These are phyloP conservation scores for Kwoniella dejecticola DNA, from an alignment of 768 basidiomycete species.

Conservation along the genomic window DNA sequence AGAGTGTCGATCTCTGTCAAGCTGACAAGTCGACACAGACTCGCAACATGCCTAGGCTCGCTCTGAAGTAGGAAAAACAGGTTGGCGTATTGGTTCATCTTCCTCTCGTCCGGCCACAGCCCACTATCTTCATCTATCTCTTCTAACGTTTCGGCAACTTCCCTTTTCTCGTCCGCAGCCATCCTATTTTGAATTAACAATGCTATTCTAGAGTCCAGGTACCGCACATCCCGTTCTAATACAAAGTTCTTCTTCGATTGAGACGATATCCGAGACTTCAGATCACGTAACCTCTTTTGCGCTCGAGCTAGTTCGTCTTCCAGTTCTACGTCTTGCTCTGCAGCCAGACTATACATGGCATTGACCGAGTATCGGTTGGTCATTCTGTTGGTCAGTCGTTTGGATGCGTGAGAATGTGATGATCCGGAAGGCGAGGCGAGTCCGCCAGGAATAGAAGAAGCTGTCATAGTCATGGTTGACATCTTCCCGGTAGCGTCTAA, in stretches of 20 bases:
- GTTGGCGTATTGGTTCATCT: constrained; percentile 88
- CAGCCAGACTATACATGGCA: constrained; percentile 94
- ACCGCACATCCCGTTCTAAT: constrained; percentile 95
- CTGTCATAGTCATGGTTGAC: constrained; percentile 30
- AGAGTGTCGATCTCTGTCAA: constrained; percentile 97
- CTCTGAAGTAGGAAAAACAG: constrained; percentile 98
- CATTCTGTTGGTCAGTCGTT: constrained; percentile 67
- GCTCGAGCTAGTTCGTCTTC: constrained; percentile 97
- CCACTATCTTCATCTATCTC: constrained; percentile 81
- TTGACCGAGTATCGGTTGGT: constrained; percentile 96
- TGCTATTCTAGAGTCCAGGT: constrained; percentile 95
- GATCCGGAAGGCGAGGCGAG: constrained; percentile 21
- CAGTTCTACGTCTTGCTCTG: constrained; percentile 96
- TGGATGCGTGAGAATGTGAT: constrained; percentile 10
- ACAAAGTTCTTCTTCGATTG: constrained; percentile 99
- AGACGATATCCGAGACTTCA: constrained; percentile 94
- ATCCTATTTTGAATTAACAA: constrained; percentile 97
- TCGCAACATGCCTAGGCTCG: constrained; percentile 94
- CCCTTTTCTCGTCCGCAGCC: constrained; percentile 96
- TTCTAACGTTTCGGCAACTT: constrained; percentile 92
- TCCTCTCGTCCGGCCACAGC: constrained; percentile 90
- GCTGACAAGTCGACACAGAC: constrained; percentile 92
- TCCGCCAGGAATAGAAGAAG: constrained; percentile 11
- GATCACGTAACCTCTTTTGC: constrained; percentile 92
- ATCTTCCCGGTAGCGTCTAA: not conserved